Percentiles rank a stretch among this genome's conserved stretches.
phyloP scores from a whole-genome alignment of 805 yeast species.

The Spathaspora arborariae region DNA sequence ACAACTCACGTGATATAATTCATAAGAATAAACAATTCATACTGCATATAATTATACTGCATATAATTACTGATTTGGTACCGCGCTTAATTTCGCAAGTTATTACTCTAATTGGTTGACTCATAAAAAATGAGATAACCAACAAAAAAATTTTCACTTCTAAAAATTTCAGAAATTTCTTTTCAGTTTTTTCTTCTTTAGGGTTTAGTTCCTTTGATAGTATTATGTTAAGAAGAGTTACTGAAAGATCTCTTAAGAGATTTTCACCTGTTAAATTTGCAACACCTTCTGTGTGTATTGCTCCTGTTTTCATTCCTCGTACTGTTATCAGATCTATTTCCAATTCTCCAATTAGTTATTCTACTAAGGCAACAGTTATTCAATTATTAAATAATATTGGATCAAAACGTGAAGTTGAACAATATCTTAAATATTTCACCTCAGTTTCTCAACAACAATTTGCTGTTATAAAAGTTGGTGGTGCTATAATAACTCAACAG shows the following conservation, averaged over 20 bases:
- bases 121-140: conserved; percentile 8
- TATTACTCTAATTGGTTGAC: conserved; percentile 24
- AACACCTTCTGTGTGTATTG: not conserved
- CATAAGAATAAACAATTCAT: not conserved
- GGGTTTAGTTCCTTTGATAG: not conserved
- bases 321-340: not conserved
- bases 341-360: conserved; percentile 18
- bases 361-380: conserved; percentile 92
- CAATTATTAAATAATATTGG: conserved; percentile 95
- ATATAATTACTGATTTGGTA: conserved; percentile 31
- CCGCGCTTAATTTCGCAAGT: conserved; percentile 33
- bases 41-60: not conserved
- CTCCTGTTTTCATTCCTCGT: not conserved
- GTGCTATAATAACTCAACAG: conserved; percentile 96
- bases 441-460: conserved; percentile 95
- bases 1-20: not conserved
- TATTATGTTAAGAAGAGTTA: conserved; percentile 19
- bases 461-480: conserved; percentile 98
- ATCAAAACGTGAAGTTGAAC: conserved; percentile 97
- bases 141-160: conserved; percentile 8
- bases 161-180: conserved; percentile 2
- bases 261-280: not conserved
- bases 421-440: conserved; percentile 92
- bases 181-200: conserved; percentile 1
- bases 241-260: conserved; percentile 8